Percentiles rank a stretch among this genome's conserved stretches.
phyloP scores from a whole-genome alignment of 176 grass and related monocot genomes.

The Aegilops speltoides region DNA sequence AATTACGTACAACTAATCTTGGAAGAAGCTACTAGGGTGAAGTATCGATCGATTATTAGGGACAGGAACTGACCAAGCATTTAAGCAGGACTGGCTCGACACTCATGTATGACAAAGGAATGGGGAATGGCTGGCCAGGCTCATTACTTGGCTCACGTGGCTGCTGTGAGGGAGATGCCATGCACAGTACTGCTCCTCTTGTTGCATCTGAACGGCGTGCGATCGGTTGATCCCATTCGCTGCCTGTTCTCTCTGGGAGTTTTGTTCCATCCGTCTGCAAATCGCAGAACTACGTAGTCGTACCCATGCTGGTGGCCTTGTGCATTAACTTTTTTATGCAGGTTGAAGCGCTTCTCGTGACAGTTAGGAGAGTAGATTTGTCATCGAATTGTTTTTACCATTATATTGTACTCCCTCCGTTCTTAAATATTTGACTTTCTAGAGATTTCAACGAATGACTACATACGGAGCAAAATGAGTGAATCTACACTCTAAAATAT shows the following conservation, averaged over 20 bases:
- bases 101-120: conserved; percentile 30
- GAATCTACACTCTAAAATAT: no score
- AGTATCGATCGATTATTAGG: neutral
- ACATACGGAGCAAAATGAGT: no score
- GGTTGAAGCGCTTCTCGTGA: neutral
- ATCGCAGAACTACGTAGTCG: neutral
- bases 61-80: conserved; percentile 40
- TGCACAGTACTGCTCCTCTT: neutral
- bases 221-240: conserved; percentile 9
- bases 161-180: conserved; percentile 31
- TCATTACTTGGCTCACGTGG: conserved; percentile 48
- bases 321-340: neutral
- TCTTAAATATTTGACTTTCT: no score
- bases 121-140: conserved; percentile 17
- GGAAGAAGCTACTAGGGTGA: neutral
- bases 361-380: neutral
- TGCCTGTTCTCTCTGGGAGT: conserved; percentile 28
- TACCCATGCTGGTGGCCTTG: neutral
- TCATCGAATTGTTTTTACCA: neutral
- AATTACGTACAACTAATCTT: neutral
- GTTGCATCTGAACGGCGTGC: neutral
- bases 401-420: no score
- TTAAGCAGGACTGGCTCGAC: conserved; percentile 30
- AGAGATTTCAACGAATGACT: no score
- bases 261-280: conserved; percentile 25